Base-by-base conservation (phyloP, 768 basidiomycete species). In the Psilocybe cubensis region DNA sequence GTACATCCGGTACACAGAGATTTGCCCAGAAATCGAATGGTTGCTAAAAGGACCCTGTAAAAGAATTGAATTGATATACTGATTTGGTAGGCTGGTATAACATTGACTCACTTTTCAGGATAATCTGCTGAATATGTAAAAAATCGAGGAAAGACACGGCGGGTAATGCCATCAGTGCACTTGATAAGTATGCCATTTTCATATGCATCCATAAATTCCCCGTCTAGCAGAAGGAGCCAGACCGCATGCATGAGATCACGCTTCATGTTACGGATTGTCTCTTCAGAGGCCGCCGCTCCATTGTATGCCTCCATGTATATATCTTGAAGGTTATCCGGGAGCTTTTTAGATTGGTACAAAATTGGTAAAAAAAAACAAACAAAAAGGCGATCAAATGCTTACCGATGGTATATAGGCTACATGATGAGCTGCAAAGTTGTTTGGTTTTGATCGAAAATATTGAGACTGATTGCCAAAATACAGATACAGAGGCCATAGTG, bases 401-500 rank as follows among this genome's bases (percentile, higher is more conserved):
- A 77, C 74, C 23, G 67, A 68, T 0, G 76, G 74, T 54, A 81
- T 69, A 61, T 79, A 79, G 0, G 73, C 76, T 5, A 79, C 9
- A 50, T 77, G 77, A 42, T 76, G 62, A 44, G 68, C 50, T 54
- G 67, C 50, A 33, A 63, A 31, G 17, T 64, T 38, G 6, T 48
- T 58, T 0, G 75, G 78, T 6, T 68, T 67, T 0, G 59, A 59
- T 0, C 72, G 65, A 0, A 65, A 41, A 47, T 76, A 82, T 53
- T 82, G 82, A 0, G 79, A 79, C 14, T 70, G 66, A 55, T 74
- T 74, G 0, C 75, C 75, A 48, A 80, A 73, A 28, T 62, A 73
- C 6, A 76, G 33, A 48, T 81, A 82, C 0, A 77, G 29, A 1
- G 79, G 79, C 81, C 77, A 82, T 1, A 76, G 61, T 8, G 63